Evolutionary conservation across 805 yeast genomes (phyloP), one percentile per base, ranked within the genome.

Genomic region (Yarrowia sp.): DNA sequence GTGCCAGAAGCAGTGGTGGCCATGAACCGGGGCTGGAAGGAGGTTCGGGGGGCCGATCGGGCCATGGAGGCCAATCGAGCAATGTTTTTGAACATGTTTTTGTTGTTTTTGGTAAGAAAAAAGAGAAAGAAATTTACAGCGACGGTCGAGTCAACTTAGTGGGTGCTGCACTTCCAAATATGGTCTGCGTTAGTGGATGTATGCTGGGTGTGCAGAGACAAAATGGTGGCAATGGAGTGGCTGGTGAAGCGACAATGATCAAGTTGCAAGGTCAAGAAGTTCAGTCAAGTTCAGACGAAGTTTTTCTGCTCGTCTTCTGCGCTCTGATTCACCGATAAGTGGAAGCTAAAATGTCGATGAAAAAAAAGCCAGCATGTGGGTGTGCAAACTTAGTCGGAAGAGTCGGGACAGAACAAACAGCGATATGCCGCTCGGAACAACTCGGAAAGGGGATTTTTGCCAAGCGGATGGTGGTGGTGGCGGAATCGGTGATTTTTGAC

Each of bases 91-190:
- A 54, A 54, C 61, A 54, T 54, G 61, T 12, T 54, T 5, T 11
- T 16, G 51, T 22, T 7, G 21, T 35, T 35, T 32, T 35, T 17
- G 54, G n/a, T 19, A 24, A 4, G 24, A 11, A 19, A 22, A n/a
- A 17, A 28, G 19, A 36, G 40, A 26, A 5, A 26, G 30, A 26
- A n/a, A 33, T 33, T 33, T 36, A 36, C 21, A 36, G 21, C 19
- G 40, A 36, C 21, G 8, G 40, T n/a, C 11, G 43, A 38, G 54
- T 48, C 28, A 26, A 38, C 38, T 58, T 58, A 58, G 40, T 58
- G 63, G 41, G 63, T 41, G 63, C 51, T 58, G 63, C 63, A 58
- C 63, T 58, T 58, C 63, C 63, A 58, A 58, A 58, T 58, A 16
- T 58, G 63, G 51, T 58, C 63, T 58, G 51, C 6, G 63, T 58